These are phyloP conservation scores for Fusarium solani-melongenae DNA, from an alignment of 2,329 filamentous ascomycete species.

Conservation along the genomic window DNA sequence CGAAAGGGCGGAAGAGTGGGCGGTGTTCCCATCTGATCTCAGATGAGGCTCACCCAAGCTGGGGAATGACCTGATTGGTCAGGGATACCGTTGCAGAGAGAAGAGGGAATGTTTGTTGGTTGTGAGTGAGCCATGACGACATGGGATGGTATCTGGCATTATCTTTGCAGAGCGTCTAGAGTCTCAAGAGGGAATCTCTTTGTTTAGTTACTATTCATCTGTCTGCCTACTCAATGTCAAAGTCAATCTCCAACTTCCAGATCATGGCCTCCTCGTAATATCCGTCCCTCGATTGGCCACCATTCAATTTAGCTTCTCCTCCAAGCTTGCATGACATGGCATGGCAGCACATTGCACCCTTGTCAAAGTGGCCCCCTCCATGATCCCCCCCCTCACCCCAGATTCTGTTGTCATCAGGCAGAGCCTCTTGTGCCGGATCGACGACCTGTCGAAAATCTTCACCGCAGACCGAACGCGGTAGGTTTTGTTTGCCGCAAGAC, in stretches of 20 bases:
- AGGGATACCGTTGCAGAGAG: not conserved
- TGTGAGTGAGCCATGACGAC: not conserved
- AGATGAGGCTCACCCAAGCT: not conserved
- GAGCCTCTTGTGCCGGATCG: slow-evolving; percentile 27
- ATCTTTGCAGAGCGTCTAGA: not conserved
- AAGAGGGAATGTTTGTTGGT: not conserved
- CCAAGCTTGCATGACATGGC: slow-evolving; percentile 6
- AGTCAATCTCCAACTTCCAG: not conserved
- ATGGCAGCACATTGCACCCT: slow-evolving; percentile 20
- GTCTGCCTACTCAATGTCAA: not conserved
- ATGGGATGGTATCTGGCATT: not conserved
- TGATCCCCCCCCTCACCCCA: slow-evolving; percentile 16
- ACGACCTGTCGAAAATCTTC: slow-evolving; percentile 18
- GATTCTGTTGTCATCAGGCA: slow-evolving; percentile 34
- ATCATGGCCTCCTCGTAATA: slow-evolving; percentile 26
- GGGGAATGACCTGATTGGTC: slow-evolving; percentile 1
- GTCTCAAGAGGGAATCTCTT: not conserved
- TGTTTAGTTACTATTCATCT: not conserved
- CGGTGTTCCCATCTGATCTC: not conserved
- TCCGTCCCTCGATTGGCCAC: slow-evolving; percentile 29
- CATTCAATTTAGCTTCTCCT: slow-evolving; percentile 4
- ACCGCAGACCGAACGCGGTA: slow-evolving; percentile 23
- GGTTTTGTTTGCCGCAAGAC: not conserved
- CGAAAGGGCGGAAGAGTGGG: slow-evolving; percentile 7
- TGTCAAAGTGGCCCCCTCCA: slow-evolving; percentile 19